Evolutionary conservation across 1,139 yeast species (phyloP).

Genomic region (Pneumocystis murina): DNA sequence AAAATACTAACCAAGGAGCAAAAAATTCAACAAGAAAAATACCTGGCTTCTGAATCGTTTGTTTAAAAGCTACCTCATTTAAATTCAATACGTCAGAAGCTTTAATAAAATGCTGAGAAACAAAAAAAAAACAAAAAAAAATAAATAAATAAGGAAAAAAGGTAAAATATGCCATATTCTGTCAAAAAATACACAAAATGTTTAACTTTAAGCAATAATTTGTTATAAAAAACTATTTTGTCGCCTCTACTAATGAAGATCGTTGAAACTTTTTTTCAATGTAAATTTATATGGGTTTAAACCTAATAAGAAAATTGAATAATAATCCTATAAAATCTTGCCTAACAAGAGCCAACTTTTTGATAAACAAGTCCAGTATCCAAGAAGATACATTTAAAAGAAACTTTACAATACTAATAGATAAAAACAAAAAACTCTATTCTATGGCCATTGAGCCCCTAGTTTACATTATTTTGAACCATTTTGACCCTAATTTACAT

Average conservation of each 20-base stretch:
- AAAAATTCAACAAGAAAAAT: slow-evolving; percentile 85
- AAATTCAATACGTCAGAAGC: slow-evolving; percentile 77
- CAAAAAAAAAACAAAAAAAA: neutral
- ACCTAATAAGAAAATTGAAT: neutral
- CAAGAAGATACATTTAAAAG: too few relatives aligned
- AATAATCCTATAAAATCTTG: too few relatives aligned
- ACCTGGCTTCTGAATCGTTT: slow-evolving; percentile 55
- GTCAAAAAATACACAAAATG: neutral
- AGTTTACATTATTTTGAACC: neutral
- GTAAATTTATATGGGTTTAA: neutral
- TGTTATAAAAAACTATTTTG: neutral
- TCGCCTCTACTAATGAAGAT: too few relatives aligned
- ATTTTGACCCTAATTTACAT: neutral
- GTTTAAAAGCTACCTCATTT: slow-evolving; percentile 35
- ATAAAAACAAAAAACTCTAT: too few relatives aligned
- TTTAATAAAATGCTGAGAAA: neutral
- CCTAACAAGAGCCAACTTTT: too few relatives aligned
- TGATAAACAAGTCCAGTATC: too few relatives aligned
- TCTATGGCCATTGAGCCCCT: too few relatives aligned
- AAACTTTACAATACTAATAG: too few relatives aligned
- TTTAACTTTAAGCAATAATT: neutral
- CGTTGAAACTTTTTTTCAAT: neutral
- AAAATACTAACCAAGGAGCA: slow-evolving; percentile 72
- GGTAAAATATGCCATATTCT: neutral
- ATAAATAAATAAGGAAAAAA: neutral